Evolutionary conservation across 2,329 filamentous ascomycete genomes (phyloP).

Genomic region (Microcera coccophila): DNA sequence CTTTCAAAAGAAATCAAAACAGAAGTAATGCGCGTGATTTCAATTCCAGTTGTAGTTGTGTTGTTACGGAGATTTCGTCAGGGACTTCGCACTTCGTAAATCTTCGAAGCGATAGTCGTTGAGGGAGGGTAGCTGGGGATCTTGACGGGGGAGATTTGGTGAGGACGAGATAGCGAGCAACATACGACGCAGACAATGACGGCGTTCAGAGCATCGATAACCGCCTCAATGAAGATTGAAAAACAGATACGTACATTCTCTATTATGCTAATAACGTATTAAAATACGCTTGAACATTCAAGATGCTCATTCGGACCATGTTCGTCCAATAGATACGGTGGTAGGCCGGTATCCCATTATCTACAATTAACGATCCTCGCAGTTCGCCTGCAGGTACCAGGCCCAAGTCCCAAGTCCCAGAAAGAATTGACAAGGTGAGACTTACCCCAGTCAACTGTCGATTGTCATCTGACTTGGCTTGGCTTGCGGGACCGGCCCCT

Average conservation of each 20-base stretch:
- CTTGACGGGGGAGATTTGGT: constrained; percentile 14
- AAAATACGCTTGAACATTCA: neutral
- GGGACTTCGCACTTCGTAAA: too few species aligned
- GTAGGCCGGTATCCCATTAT: constrained; percentile 25
- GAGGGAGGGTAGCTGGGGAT: constrained; percentile 26
- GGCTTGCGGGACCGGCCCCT: neutral
- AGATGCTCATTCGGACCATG: too few species aligned
- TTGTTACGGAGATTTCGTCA: too few species aligned
- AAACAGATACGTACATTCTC: neutral
- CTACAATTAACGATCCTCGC: constrained; percentile 22
- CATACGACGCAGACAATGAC: constrained; percentile 2
- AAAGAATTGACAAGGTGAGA: neutral
- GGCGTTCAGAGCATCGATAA: neutral
- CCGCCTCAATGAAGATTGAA: neutral
- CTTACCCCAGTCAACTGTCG: neutral
- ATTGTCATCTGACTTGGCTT: neutral
- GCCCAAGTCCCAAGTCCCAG: neutral
- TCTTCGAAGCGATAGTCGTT: too few species aligned
- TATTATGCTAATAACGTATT: neutral
- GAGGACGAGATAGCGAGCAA: constrained; percentile 24
- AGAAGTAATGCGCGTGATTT: too few species aligned
- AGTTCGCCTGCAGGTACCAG: neutral
- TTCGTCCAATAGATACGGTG: neutral
- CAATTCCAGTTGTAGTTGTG: too few species aligned
- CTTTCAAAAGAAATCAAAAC: too few species aligned